Conservation (phyloP, 2,329 filamentous ascomycete genomes). For the Fusarium sp. region DNA sequence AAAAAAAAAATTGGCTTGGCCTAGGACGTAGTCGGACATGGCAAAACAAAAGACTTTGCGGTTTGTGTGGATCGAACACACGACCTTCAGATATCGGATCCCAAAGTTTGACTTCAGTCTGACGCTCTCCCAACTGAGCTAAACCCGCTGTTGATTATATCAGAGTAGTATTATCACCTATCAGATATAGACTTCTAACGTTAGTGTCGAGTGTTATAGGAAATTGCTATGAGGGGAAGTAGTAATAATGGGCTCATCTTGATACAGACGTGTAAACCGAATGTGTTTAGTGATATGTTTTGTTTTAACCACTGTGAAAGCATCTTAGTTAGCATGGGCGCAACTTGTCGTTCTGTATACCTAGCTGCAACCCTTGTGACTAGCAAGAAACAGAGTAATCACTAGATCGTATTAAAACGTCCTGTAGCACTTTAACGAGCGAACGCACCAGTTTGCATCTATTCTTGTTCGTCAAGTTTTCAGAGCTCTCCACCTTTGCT, state of each 20-base stretch:
- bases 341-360: no score
- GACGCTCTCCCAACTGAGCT: slow-evolving; percentile 53
- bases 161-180: rapidly evolving
- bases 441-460: neutral
- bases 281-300: no score
- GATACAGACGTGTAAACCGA: no score
- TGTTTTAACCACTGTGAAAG: no score
- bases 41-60: slow-evolving; percentile 40
- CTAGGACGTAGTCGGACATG: rapidly evolving
- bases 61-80: slow-evolving; percentile 54
- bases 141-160: slow-evolving; percentile 46
- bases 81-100: slow-evolving; percentile 51
- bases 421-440: neutral
- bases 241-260: neutral
- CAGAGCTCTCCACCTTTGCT: slow-evolving; percentile 44
- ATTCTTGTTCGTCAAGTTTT: neutral
- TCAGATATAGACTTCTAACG: rapidly evolving
- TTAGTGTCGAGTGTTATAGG: neutral
- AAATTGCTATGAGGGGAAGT: neutral
- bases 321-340: no score
- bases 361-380: no score
- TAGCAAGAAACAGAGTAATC: no score
- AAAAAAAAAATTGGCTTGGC: neutral
- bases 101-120: slow-evolving; percentile 47
- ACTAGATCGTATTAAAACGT: no score